phyloP scores from a whole-genome alignment of 768 basidiomycete genomes.

The Lactarius vividus region DNA sequence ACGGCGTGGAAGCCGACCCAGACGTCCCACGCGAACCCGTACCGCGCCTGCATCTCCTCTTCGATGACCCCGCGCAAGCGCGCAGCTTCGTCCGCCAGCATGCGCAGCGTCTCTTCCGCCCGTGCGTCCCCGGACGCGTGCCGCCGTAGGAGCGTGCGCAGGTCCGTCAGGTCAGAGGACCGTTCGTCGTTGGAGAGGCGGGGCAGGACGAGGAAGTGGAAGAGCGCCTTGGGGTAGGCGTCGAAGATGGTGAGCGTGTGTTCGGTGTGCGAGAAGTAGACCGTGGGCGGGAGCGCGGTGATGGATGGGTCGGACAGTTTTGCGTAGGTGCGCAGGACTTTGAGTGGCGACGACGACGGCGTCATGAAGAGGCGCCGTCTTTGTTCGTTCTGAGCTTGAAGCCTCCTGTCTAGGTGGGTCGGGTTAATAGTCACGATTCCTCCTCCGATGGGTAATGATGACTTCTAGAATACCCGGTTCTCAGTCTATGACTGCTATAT shows the following conservation, averaged over 20 bases:
- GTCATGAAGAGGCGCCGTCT: background rate
- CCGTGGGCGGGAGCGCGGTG: slow-evolving; percentile 49
- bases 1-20: slow-evolving; percentile 83
- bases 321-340: slow-evolving; percentile 63
- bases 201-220: slow-evolving; percentile 88
- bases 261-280: slow-evolving; percentile 56
- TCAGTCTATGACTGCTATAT: background rate
- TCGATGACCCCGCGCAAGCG: slow-evolving; percentile 58
- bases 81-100: slow-evolving; percentile 55
- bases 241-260: slow-evolving; percentile 69
- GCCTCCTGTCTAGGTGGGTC: background rate
- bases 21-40: slow-evolving; percentile 73
- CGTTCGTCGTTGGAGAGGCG: slow-evolving; percentile 38
- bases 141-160: slow-evolving; percentile 14
- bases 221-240: slow-evolving; percentile 77
- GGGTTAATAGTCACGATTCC: background rate
- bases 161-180: background rate
- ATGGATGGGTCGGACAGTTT: slow-evolving; percentile 40
- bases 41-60: slow-evolving; percentile 74
- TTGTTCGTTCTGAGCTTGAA: background rate
- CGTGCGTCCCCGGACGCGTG: slow-evolving; percentile 53
- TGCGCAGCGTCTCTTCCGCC: slow-evolving; percentile 43
- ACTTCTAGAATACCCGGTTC: background rate
- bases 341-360: slow-evolving; percentile 35
- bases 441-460: background rate